phyloP scores from a whole-genome alignment of 2,329 filamentous ascomycete genomes.

The Penicillium sclerotiorum region DNA sequence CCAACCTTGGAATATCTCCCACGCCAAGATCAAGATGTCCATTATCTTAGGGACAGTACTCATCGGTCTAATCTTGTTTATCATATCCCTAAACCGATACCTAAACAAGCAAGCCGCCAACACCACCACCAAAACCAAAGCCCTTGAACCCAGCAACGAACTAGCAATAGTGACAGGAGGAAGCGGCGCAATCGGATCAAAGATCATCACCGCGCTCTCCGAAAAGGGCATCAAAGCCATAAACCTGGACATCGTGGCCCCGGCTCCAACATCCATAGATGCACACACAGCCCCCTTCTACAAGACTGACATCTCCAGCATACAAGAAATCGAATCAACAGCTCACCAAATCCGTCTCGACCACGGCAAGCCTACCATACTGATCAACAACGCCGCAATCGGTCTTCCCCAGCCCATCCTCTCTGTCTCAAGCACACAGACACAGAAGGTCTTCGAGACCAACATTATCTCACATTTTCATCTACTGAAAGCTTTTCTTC shows the following conservation, averaged over 20 bases:
- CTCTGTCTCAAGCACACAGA: slow-evolving; percentile 57
- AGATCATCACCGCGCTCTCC: slow-evolving; percentile 67
- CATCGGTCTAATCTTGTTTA: too few relatives aligned
- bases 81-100: too few relatives aligned
- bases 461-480: slow-evolving; percentile 70
- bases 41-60: too few relatives aligned
- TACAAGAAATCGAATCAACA: slow-evolving; percentile 54
- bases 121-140: background rate
- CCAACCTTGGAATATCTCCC: too few relatives aligned
- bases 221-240: slow-evolving; percentile 68
- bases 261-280: slow-evolving; percentile 33
- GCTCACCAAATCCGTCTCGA: slow-evolving; percentile 57
- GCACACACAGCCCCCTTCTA: slow-evolving; percentile 63
- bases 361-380: slow-evolving; percentile 67
- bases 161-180: slow-evolving; percentile 65
- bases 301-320: slow-evolving; percentile 69
- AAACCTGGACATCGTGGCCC: slow-evolving; percentile 61
- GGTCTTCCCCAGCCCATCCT: slow-evolving; percentile 64
- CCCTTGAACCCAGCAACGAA: background rate
- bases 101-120: too few relatives aligned
- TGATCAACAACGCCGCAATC: slow-evolving; percentile 48
- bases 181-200: slow-evolving; percentile 70
- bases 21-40: too few relatives aligned
- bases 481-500: slow-evolving; percentile 68
- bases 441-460: slow-evolving; percentile 69